Evolutionary conservation across 208 protist species (phyloP).

Genomic region (Leishmania turanica): DNA sequence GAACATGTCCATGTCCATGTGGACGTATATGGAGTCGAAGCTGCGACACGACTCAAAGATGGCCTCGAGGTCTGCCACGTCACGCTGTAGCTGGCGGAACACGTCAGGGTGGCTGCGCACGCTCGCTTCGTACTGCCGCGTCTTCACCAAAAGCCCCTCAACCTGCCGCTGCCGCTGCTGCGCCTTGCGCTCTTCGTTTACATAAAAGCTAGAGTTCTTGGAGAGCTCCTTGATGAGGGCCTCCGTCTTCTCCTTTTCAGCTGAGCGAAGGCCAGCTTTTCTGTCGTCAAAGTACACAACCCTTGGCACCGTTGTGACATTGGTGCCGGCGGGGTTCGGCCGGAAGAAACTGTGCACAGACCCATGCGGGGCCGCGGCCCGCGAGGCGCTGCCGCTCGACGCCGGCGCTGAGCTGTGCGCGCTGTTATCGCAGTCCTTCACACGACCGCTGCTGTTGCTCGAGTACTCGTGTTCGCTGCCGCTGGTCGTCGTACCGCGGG

Average conservation of each 20-base stretch:
- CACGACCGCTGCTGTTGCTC: neutral
- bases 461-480: neutral
- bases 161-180: constrained; percentile 40
- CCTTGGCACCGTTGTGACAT: neutral
- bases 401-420: neutral
- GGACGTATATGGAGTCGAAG: constrained; percentile 52
- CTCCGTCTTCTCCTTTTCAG: constrained; percentile 61
- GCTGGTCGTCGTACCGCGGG: neutral
- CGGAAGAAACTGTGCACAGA: neutral
- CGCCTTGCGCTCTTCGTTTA: constrained; percentile 73
- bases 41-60: constrained; percentile 39
- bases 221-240: constrained; percentile 57
- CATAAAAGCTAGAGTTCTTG: constrained; percentile 63
- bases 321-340: neutral
- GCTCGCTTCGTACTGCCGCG: constrained; percentile 31
- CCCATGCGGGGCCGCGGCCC: neutral
- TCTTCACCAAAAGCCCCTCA: constrained; percentile 42
- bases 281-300: constrained; percentile 60
- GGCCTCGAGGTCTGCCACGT: constrained; percentile 31
- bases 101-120: constrained; percentile 13
- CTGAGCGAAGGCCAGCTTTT: constrained; percentile 69
- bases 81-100: constrained; percentile 21
- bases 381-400: neutral
- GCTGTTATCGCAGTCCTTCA: neutral
- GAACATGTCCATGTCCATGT: constrained; percentile 95